These are phyloP conservation scores for Arctium minus DNA, from an alignment of 129 eudicot genomes.

Conservation along the genomic window DNA sequence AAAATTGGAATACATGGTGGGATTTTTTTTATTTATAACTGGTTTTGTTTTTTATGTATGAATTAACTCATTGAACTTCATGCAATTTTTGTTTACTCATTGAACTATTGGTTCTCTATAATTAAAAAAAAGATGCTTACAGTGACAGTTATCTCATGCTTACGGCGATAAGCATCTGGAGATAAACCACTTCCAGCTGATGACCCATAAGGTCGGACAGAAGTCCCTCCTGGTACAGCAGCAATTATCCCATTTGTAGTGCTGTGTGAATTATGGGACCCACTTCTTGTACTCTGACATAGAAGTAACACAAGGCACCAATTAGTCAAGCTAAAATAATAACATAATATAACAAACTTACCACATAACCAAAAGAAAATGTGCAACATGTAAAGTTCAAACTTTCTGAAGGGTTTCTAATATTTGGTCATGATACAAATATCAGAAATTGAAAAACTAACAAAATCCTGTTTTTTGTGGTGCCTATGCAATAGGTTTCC, in stretches of 20 bases:
- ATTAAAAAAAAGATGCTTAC: conserved; percentile 42
- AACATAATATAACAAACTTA: neutral
- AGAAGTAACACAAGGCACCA: neutral
- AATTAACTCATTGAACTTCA: neutral
- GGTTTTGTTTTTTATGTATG: no score
- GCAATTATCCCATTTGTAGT: conserved; percentile 26
- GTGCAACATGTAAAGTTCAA: no score
- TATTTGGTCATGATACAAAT: neutral
- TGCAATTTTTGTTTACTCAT: neutral
- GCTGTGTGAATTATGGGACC: conserved; percentile 30
- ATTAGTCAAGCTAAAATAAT: neutral
- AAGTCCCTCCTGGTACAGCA: conserved; percentile 30
- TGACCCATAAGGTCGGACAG: conserved; percentile 28
- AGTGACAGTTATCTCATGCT: conserved; percentile 81
- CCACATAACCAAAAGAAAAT: neutral
- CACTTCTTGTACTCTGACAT: conserved; percentile 36
- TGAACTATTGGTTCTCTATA: neutral
- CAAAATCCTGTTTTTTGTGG: no score
- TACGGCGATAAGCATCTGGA: conserved; percentile 64
- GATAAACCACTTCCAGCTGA: conserved; percentile 56
- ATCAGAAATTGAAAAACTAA: neutral
- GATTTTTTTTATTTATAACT: no score
- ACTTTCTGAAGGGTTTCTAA: neutral
- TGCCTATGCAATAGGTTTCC: no score
- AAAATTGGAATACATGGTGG: neutral